Conservation (phyloP, 2,329 filamentous ascomycete species). For the Diplodia scrobiculata region DNA sequence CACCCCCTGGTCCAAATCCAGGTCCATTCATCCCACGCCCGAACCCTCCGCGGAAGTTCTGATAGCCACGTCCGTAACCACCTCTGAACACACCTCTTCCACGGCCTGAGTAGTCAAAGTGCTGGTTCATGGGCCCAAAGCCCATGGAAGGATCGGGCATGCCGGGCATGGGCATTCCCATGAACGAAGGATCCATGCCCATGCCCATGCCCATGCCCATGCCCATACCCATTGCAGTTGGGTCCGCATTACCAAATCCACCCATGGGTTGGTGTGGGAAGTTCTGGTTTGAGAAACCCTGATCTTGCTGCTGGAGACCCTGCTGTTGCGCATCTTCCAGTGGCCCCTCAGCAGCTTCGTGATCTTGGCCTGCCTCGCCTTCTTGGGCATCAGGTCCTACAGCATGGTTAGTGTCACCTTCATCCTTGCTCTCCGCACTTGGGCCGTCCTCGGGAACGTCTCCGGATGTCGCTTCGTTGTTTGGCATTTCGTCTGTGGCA, state of each 20-base stretch:
- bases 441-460: conserved; percentile 25
- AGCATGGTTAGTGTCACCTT: conserved; percentile 27
- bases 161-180: conserved; percentile 39
- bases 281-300: conserved; percentile 7
- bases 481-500: conserved; percentile 14
- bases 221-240: conserved; percentile 18
- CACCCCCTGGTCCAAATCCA: conserved; percentile 17
- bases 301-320: conserved; percentile 2
- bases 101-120: conserved; percentile 58
- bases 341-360: not conserved
- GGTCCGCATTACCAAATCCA: conserved; percentile 20
- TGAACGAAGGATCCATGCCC: conserved; percentile 34
- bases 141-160: conserved; percentile 33
- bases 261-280: conserved; percentile 20
- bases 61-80: conserved; percentile 45
- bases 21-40: conserved; percentile 44
- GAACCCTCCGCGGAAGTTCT: conserved; percentile 53
- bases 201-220: conserved; percentile 27
- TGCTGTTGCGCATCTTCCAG: not conserved
- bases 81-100: conserved; percentile 59
- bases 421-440: conserved; percentile 33
- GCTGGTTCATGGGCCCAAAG: conserved; percentile 17
- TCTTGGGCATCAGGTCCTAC: conserved; percentile 34
- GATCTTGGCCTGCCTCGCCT: conserved; percentile 39
- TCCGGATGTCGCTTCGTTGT: not conserved